Conservation (phyloP, 306 rosid genomes). For the Prunus mume region DNA sequence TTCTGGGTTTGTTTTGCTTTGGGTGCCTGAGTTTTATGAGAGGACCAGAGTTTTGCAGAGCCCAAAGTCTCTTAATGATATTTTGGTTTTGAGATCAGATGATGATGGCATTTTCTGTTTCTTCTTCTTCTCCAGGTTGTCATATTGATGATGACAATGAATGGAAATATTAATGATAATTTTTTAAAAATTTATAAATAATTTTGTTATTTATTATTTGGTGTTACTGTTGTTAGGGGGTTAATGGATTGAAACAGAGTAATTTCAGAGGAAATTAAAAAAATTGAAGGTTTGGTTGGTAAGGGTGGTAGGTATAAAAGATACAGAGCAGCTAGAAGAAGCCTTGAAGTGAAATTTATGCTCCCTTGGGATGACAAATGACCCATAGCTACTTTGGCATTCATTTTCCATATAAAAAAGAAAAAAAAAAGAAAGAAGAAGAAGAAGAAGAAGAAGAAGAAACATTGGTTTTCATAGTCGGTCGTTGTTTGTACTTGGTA, state of each 20-base stretch:
- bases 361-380: background rate
- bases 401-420: background rate
- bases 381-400: background rate
- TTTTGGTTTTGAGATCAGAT: background rate
- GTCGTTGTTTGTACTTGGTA: background rate
- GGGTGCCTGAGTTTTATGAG: slow-evolving; percentile 37
- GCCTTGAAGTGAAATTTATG: slow-evolving; percentile 29
- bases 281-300: background rate
- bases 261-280: background rate
- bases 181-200: no score
- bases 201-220: no score
- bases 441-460: background rate
- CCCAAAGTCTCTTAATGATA: background rate
- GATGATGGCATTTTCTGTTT: background rate
- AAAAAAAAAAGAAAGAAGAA: background rate
- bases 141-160: background rate
- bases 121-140: background rate
- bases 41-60: slow-evolving; percentile 23
- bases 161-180: background rate
- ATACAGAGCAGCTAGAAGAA: slow-evolving; percentile 29
- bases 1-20: slow-evolving; percentile 12
- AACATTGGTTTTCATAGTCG: background rate
- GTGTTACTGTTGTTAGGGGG: background rate
- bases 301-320: slow-evolving; percentile 40
- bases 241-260: background rate